A percentile compares a stretch with the other conserved stretches of the same genome.
phyloP scores from a whole-genome alignment of 805 yeast genomes.

The Candida silvatica region DNA sequence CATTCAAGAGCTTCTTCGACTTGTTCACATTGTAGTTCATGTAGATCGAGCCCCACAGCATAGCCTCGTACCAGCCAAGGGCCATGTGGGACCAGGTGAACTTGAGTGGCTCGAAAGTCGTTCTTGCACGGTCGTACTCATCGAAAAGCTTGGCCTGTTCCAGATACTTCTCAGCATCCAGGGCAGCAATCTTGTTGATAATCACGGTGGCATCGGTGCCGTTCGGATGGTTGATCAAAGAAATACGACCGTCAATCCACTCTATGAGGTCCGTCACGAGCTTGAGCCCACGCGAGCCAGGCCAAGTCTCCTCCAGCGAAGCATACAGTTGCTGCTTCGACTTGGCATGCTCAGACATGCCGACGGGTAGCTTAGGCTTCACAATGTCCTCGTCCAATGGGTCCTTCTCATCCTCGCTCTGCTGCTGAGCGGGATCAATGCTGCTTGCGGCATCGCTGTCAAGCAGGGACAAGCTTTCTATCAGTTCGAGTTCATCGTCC shows the following conservation, averaged over 20 bases:
- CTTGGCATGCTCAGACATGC: conserved; percentile 51
- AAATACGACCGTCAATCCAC: neutral
- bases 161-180: conserved; percentile 19
- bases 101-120: conserved; percentile 36
- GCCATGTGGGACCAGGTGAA: conserved; percentile 59
- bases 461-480: no score
- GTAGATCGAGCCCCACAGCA: conserved; percentile 55
- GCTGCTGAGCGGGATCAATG: neutral
- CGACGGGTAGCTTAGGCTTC: conserved; percentile 44
- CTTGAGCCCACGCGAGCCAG: conserved; percentile 38
- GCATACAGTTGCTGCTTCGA: conserved; percentile 44
- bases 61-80: conserved; percentile 68
- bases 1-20: conserved; percentile 21
- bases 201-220: conserved; percentile 21
- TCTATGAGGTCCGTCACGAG: conserved; percentile 2
- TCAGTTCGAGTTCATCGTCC: neutral
- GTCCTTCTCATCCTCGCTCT: neutral
- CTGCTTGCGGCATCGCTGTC: neutral
- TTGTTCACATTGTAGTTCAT: conserved; percentile 28
- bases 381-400: conserved; percentile 29
- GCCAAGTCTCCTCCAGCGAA: conserved; percentile 45
- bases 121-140: conserved; percentile 33
- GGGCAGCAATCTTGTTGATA: conserved; percentile 32
- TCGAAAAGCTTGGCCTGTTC: conserved; percentile 10
- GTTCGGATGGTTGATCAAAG: neutral